Evolutionary conservation across 805 yeast genomes (phyloP), one percentile per base, ranked within the genome.

Genomic region (Spathaspora girioi): DNA sequence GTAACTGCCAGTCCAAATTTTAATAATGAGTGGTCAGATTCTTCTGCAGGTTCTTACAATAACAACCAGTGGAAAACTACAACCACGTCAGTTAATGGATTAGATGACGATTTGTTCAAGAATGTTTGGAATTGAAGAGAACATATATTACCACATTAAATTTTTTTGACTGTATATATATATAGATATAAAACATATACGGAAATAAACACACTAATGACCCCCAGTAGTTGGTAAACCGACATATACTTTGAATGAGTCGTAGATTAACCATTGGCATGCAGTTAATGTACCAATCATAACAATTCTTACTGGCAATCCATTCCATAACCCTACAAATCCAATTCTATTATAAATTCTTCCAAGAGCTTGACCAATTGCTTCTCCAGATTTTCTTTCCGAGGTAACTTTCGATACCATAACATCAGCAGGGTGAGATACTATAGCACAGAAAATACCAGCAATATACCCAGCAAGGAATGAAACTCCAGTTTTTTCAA

Each of bases 261-360:
- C 99, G 75, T 93, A 93, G 55, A 94, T 81, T 66, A 93, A 80
- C 98, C 98, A 93, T 77, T 93, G 99, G 80, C 87, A 82, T 56
- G 97, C 97, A 26, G 98, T 94, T 69, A 93, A 80, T 8, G 98
- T 93, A 77, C 98, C 98, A 68, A 94, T 83, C 99, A 94, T 93
- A 54, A 91, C 81, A 61, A 93, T 92, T 81, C 98, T 87, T 53
- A 91, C 94, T 15, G 91, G 87, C 54, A 93, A 81, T 43, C 99
- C 98, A 65, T 89, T 89, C 98, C 98, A 93, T 52, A 94, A 78
- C 15, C 98, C 99, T 17, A 64, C 71, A 66, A 93, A 93, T 1
- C 98, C 98, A 63, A 93, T 92, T 62, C 82, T 79, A 50, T 74
- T 68, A 69, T 92, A 93, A 62, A 93, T 92, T 63, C 94, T 82